Evolutionary conservation across 805 yeast genomes (phyloP), one percentile per base, ranked within the genome.

Genomic region (Teunomyces pallodes): DNA sequence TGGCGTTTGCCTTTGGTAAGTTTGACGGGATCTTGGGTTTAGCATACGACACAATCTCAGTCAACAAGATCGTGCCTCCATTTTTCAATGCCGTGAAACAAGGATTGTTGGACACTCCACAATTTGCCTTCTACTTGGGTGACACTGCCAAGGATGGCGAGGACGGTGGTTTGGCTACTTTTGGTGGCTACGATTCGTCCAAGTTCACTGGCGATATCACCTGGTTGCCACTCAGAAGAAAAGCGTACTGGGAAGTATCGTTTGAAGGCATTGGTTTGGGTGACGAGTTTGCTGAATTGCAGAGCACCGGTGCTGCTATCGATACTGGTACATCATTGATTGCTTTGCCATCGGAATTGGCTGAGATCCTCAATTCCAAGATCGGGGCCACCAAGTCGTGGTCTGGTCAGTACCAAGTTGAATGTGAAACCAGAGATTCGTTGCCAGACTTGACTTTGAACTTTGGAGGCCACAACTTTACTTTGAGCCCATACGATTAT

Each of bases 211-310:
- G 99, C 56, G 82, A 92, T 58, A 80, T 94, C 62, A 87, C 92
- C 46, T 90, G 96, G 90, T 81, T 94, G 72, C 99, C 99, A 50
- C 95, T 94, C 53, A 90, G 99, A 79, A 89, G 99, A 81, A 90
- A 91, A 84, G 99, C 98, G 30, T 94, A 94, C 82, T 94, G 99
- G 99, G 99, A 94, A 79, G 99, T 94, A 51, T 82, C 86, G 59
- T 86, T 94, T 58, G 90, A 90, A 59, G 91, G 96, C 59, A 77
- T 94, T 66, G 88, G 91, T 39, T 79, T 94, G 54, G 99, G 99
- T 62, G 87, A 87, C 57, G 96, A 94, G 74, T 87, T 80, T 63
- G 97, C 98, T 44, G 81, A 78, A 59, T 82, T 94, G 62, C 81
- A 79, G 57, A 75, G 75, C 62, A 84, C 90, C 53, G 99, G 99